Base-by-base conservation (phyloP, 352 stramenopile genomes). In the Globisporangium abappressorium region DNA sequence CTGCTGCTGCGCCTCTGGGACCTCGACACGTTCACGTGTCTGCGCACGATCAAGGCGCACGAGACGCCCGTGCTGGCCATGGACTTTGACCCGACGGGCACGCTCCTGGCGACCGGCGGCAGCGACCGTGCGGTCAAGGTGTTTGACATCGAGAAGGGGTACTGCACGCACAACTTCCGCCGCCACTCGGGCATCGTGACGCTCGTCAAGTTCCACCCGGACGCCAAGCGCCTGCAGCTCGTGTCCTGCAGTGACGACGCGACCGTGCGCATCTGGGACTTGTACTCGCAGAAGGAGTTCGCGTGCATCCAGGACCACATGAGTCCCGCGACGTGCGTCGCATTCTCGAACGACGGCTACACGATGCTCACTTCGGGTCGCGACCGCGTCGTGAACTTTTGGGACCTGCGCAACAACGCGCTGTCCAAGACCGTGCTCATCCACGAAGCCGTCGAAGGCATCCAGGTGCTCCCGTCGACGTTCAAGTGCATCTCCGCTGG, bases 101-200 rank as follows among this genome's bases (percentile, higher is more conserved):
- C 90, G 59, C 76, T 99, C 67, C 77, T 99, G 9, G 96, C 96
- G 8, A 99, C 97, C 1, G 97, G 95, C 69, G 97, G 95, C 26
- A 96, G 97, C 34, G 98, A 99, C 78, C 94, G 96, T 57, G 91
- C 87, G 1, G 96, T 98, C 49, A 97, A 98, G 67, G 93, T 98
- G 28, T 98, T 96, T 64, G 92, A 98, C 75, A 82, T 98, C 30
- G 84, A 96, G 65, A 92, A 95, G 72, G 93, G 91, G 33, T 98
- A 90, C 74, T 97, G 89, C 75, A 98, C 94, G 62, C 94, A 98
- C 82, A 98, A 94, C 78, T 98, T 98, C 70, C 83, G 80, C 34
- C 79, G 82, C 9, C 93, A 98, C 69, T 62, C 74, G 12, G 93
- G 81, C 49, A 94, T 98, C 65, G 87, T 98, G 53, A 93, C 84